Conservation (phyloP, 805 yeast genomes). For the Pichia paraexigua region DNA sequence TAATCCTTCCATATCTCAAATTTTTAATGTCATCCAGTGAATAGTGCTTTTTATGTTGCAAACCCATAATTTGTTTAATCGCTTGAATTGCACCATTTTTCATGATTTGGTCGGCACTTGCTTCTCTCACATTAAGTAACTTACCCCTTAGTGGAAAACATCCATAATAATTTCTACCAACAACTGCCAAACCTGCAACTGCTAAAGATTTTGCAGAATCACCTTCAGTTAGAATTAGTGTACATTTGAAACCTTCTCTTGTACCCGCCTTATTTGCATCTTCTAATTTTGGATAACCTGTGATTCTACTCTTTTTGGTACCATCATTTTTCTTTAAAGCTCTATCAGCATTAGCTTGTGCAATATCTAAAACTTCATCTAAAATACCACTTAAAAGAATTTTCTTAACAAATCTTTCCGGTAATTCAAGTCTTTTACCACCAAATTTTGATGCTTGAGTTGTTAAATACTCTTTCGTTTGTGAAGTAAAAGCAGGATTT, state of each 20-base stretch:
- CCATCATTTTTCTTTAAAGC: conserved; percentile 89
- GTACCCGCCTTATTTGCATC: conserved; percentile 98
- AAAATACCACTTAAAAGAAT: conserved; percentile 59
- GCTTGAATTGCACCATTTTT: conserved; percentile 94
- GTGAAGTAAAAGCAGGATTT: conserved; percentile 96
- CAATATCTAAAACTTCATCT: conserved; percentile 76
- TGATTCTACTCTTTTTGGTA: conserved; percentile 69
- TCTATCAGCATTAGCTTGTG: conserved; percentile 81
- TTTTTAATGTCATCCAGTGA: conserved; percentile 51
- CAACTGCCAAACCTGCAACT: conserved; percentile 87
- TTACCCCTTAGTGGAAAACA: conserved; percentile 95
- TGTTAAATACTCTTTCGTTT: conserved; percentile 92
- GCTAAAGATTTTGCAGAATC: conserved; percentile 93
- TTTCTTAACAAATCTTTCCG: conserved; percentile 68
- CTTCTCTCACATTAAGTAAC: conserved; percentile 90
- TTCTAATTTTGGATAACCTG: conserved; percentile 81
- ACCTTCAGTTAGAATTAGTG: conserved; percentile 91
- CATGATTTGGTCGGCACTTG: conserved; percentile 88
- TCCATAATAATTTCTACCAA: conserved; percentile 92
- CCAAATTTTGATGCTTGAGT: conserved; percentile 88
- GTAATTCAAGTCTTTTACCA: conserved; percentile 63
- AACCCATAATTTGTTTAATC: conserved; percentile 87
- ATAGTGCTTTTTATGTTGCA: conserved; percentile 85
- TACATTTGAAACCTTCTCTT: conserved; percentile 82
- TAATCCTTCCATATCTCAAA: conserved; percentile 88